Conservation (phyloP, 164 flowering plant species). For the Sextonia rubra region DNA sequence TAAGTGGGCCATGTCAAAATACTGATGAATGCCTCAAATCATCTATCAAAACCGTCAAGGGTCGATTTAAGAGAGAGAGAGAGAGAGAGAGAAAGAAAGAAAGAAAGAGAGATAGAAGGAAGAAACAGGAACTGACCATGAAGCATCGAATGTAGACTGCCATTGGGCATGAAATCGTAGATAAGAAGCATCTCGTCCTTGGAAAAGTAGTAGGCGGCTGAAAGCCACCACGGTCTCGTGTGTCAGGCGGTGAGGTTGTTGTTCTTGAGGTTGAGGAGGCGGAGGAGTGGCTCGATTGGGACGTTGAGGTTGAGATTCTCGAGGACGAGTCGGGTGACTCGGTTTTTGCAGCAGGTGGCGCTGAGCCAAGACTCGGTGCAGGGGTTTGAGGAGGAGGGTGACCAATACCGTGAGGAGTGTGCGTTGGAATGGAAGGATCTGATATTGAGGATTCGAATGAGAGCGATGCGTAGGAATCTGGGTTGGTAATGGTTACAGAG, state of each 20-base stretch:
- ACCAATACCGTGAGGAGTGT: slow-evolving; percentile 37
- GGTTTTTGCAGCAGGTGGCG: slow-evolving; percentile 32
- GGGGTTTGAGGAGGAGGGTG: slow-evolving; percentile 26
- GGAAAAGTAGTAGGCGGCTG: slow-evolving; percentile 42
- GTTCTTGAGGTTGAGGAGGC: slow-evolving; percentile 38
- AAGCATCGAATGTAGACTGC: slow-evolving; percentile 46
- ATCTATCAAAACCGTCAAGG: too few species aligned
- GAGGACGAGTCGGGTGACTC: slow-evolving; percentile 39
- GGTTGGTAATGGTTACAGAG: slow-evolving; percentile 10
- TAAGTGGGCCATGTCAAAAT: too few species aligned
- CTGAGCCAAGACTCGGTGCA: slow-evolving; percentile 44
- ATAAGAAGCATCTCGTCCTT: slow-evolving; percentile 46
- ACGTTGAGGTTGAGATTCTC: slow-evolving; percentile 37
- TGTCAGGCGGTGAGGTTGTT: slow-evolving; percentile 32
- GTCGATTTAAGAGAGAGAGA: too few species aligned
- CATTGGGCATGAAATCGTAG: slow-evolving; percentile 43
- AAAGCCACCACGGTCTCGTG: slow-evolving; percentile 41
- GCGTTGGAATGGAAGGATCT: slow-evolving; percentile 16
- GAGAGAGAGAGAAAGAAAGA: too few species aligned
- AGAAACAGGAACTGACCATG: slow-evolving; percentile 39
- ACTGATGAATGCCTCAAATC: too few species aligned
- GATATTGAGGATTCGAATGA: slow-evolving; percentile 27
- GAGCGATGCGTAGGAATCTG: slow-evolving; percentile 18
- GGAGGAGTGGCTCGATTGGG: slow-evolving; percentile 22
- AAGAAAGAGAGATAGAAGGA: too few species aligned